phyloP scores from a whole-genome alignment of 2,329 filamentous ascomycete species.

The Verticillium albo-atrum region DNA sequence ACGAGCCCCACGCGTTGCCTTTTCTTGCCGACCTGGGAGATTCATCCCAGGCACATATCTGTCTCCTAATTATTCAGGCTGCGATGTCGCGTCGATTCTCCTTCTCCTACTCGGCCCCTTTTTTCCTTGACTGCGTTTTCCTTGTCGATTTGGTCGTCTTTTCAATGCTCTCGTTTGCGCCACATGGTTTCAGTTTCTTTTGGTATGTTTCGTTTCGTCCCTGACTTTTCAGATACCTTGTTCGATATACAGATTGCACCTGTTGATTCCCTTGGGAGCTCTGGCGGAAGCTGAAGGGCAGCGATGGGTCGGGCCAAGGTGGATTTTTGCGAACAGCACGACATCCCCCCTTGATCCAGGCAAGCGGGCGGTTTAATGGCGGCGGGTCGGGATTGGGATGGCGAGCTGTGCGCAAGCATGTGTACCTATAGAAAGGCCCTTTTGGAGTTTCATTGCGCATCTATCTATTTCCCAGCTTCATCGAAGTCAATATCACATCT shows the following conservation, averaged over 20 bases:
- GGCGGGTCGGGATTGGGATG: neutral
- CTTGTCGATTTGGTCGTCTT: conserved; percentile 5
- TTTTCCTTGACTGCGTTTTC: conserved; percentile 6
- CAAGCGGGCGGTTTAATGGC: neutral
- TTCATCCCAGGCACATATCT: neutral
- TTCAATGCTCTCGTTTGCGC: conserved; percentile 11
- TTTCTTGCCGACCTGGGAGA: neutral
- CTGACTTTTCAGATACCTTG: conserved; percentile 51
- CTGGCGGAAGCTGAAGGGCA: neutral
- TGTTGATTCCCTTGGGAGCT: conserved; percentile 8
- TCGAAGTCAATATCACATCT: neutral
- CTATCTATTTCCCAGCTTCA: neutral
- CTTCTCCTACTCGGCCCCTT: neutral
- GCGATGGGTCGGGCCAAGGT: neutral
- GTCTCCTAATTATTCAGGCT: neutral
- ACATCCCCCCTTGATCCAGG: neutral
- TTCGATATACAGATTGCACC: conserved; percentile 47
- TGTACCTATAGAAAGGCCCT: conserved; percentile 1
- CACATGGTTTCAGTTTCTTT: conserved; percentile 18
- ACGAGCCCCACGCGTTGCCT: neutral
- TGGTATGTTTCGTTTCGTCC: conserved; percentile 31
- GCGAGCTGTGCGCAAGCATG: neutral
- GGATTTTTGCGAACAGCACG: neutral
- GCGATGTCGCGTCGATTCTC: neutral
- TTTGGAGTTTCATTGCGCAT: neutral